Base-by-base conservation (phyloP, 495 filamentous ascomycete genomes). In the Aspergillus affinis region DNA sequence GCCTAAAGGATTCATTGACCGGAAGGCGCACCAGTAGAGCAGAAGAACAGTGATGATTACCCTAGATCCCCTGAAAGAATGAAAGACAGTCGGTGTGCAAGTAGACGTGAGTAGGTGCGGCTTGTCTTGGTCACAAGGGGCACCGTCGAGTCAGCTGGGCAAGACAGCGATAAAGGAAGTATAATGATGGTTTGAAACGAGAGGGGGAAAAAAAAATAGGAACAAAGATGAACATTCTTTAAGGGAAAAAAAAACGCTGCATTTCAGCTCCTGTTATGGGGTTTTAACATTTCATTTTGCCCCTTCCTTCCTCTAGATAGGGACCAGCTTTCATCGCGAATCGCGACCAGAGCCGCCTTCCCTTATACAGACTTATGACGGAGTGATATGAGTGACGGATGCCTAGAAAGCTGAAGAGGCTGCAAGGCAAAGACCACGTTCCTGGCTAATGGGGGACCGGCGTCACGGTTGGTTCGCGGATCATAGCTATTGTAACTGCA, bases 101-200 rank as follows among this genome's bases (percentile, higher is more conserved):
- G n/a, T 52, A 23, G 23, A 36, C 20, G 13, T 26, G 30, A 18
- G 45, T 36, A 55, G 52, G 56, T 55, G 63, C 61, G 61, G 61
- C 60, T 69, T 51, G 41, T 17, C 12, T 46, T 30, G 54, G 62
- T 70, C 67, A 70, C 67, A 62, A 55, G 63, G 66, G 59, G 48
- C 61, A 65, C 64, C 54, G 18, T 41, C 41, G 54, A 67, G 69
- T 72, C 69, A 72, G 63, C 67, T 50, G 69, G 59, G 57, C 19
- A 56, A 41, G 36, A 15, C 36, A 41, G 12, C 15, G 36, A 41
- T 41, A 41, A 41, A 41, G 36, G 36, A 41, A 41, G 36, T 17
- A 15, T 15, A 41, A 41, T 15, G 13, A 17, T 13, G 36, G 36
- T 13, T 41, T 41, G 36, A 15, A 41, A 41, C 36, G 15, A 41